Conservation (phyloP, 176 grass and related monocot genomes). For the Zoysia japonica region DNA sequence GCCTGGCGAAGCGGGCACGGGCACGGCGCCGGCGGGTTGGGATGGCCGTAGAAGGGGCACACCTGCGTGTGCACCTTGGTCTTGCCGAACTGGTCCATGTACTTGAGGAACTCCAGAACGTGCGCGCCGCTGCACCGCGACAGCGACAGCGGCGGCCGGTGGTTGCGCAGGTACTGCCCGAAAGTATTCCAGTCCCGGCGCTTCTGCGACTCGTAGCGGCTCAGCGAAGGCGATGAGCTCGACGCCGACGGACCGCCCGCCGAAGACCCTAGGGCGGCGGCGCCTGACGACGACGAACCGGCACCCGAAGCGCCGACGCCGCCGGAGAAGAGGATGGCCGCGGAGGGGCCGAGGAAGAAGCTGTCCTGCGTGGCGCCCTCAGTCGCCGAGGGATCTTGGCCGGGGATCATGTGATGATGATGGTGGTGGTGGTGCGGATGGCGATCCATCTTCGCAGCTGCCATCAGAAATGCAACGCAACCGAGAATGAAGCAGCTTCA, state of each 20-base stretch:
- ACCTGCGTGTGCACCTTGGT: slow-evolving; percentile 85
- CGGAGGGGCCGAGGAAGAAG: slow-evolving; percentile 56
- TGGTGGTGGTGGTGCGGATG: slow-evolving; percentile 49
- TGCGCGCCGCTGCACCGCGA: slow-evolving; percentile 79
- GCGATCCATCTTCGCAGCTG: slow-evolving; percentile 34
- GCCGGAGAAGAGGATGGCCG: slow-evolving; percentile 50
- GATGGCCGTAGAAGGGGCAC: slow-evolving; percentile 90
- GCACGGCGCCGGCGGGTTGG: slow-evolving; percentile 84
- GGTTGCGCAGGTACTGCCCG: slow-evolving; percentile 82
- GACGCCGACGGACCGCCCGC: slow-evolving; percentile 41
- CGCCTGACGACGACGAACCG: slow-evolving; percentile 46
- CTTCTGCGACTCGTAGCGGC: slow-evolving; percentile 88
- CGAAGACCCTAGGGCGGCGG: slow-evolving; percentile 5
- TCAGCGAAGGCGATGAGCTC: slow-evolving; percentile 55
- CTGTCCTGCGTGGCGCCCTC: slow-evolving; percentile 52
- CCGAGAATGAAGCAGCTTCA: slow-evolving; percentile 4
- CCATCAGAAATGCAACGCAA: slow-evolving; percentile 21
- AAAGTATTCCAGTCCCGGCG: slow-evolving; percentile 97
- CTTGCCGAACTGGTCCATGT: slow-evolving; percentile 97
- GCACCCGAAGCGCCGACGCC: not conserved
- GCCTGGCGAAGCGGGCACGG: slow-evolving; percentile 89
- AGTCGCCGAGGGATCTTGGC: slow-evolving; percentile 40
- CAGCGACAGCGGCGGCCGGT: slow-evolving; percentile 74
- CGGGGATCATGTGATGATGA: slow-evolving; percentile 65
- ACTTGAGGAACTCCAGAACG: slow-evolving; percentile 89